Evolutionary conservation across 2,329 filamentous ascomycete genomes (phyloP), one percentile per base, ranked within the genome.

Genomic region (Sclerotinia nivalis): DNA sequence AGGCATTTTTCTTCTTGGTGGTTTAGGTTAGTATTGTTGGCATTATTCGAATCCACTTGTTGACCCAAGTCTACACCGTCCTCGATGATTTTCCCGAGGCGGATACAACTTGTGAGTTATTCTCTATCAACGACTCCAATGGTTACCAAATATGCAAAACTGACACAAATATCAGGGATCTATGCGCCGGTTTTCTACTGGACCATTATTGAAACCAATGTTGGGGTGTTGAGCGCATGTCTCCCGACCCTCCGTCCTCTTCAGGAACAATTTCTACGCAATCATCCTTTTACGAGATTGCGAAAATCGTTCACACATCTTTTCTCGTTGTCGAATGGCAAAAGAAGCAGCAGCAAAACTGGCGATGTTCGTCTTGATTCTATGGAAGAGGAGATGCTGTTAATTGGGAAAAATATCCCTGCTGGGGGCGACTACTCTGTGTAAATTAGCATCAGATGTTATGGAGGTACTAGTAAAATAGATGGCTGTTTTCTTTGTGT

Each of bases 1-100:
- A n/a, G 28, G 28, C 18, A 55, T 66, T 13, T 66, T 66, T 25
- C 20, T 54, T 47, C 62, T 66, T 31, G 62, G 62, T n/a, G 25
- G 45, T 28, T 47, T 66, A 10, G 28, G n/a, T 52, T 15, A 49
- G 50, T 37, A 37, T 55, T 20, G n/a, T 28, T 22, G 47, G 45
- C 25, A 54, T 54, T 34, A 20, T 64, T 20, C 60, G 60, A 25
- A 34, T 52, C 13, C 18, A 22, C 8, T 66, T 54, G 43, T n/a
- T 54, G 13, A 66, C 31, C 31, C 25, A 34, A 40, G 34, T 47
- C 9, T 55, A 47, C 25, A 9, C 22, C n/a, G 40, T 43, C 25
- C 43, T 64, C 18, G 25, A 45, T 25, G n/a, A 13, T 28, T 12
- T 8, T 25, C 6, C 60, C 37, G 25, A 31, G 4, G 25, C 45